Conservation (phyloP, 2,329 filamentous ascomycete genomes). For the Tolypocladium pustulatum region DNA sequence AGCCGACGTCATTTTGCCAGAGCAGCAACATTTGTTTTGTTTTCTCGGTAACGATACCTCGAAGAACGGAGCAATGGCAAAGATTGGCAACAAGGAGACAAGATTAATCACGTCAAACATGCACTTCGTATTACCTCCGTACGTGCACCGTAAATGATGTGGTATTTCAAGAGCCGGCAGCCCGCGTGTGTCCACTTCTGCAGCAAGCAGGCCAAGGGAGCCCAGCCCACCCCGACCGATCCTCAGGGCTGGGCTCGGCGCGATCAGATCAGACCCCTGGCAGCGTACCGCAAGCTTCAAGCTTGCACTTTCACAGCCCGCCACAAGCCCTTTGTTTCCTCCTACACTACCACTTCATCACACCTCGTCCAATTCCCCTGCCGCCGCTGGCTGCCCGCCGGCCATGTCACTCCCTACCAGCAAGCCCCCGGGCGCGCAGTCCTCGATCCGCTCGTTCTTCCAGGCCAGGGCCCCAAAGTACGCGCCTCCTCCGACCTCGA, state of each 20-base stretch:
- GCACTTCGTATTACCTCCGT: not conserved
- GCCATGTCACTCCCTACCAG: slow-evolving; percentile 29
- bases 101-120: not conserved
- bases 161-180: not conserved
- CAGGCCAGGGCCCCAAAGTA: slow-evolving; percentile 31
- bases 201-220: not conserved
- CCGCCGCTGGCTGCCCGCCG: not conserved
- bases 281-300: not conserved
- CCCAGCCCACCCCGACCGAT: not conserved
- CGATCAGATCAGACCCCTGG: not conserved
- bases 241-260: not conserved
- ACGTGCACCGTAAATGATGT: too few species aligned
- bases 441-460: slow-evolving; percentile 56
- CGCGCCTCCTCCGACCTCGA: slow-evolving; percentile 19
- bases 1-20: not conserved
- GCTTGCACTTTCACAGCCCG: not conserved
- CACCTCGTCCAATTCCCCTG: not conserved
- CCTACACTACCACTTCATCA: not conserved
- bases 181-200: not conserved
- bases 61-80: not conserved
- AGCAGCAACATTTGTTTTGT: not conserved
- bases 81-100: not conserved
- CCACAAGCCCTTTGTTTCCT: not conserved
- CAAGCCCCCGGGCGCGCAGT: slow-evolving; percentile 29
- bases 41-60: not conserved